phyloP scores from a whole-genome alignment of 106 monocot genomes.

The Acanthochlamys bracteata region DNA sequence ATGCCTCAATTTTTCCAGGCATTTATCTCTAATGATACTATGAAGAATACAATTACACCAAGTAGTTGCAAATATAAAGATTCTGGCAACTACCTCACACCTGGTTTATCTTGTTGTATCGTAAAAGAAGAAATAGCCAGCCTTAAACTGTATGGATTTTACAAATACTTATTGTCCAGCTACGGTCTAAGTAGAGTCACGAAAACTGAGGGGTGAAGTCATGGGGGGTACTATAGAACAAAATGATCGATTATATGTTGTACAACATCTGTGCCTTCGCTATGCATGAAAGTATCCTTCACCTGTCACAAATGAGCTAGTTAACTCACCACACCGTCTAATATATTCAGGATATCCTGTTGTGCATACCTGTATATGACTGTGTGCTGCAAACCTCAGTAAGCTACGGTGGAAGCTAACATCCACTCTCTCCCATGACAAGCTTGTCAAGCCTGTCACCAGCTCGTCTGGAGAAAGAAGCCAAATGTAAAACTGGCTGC shows the following conservation, averaged over 20 bases:
- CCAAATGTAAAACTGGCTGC: background rate
- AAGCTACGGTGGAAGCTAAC: slow-evolving; percentile 75
- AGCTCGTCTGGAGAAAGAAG: slow-evolving; percentile 48
- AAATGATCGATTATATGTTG: slow-evolving; percentile 90
- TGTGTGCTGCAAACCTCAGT: slow-evolving; percentile 73
- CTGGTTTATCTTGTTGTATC: background rate
- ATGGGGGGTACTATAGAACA: background rate
- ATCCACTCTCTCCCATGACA: slow-evolving; percentile 97
- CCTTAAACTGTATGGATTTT: background rate
- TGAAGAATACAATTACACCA: background rate
- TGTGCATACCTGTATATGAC: slow-evolving; percentile 74
- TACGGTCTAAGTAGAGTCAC: background rate
- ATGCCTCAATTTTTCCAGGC: background rate
- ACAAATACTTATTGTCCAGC: background rate
- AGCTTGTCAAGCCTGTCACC: slow-evolving; percentile 42
- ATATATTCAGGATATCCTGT: background rate
- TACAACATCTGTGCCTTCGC: slow-evolving; percentile 86
- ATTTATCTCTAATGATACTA: background rate
- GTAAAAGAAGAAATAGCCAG: background rate
- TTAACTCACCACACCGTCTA: background rate
- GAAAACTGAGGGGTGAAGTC: background rate
- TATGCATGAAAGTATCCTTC: slow-evolving; percentile 47
- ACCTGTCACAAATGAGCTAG: slow-evolving; percentile 32
- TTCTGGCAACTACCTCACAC: background rate
- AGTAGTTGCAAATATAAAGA: background rate